Evolutionary conservation across 2,329 filamentous ascomycete genomes (phyloP), one percentile per base, ranked within the genome.

Genomic region (Verticillium klebahnii): DNA sequence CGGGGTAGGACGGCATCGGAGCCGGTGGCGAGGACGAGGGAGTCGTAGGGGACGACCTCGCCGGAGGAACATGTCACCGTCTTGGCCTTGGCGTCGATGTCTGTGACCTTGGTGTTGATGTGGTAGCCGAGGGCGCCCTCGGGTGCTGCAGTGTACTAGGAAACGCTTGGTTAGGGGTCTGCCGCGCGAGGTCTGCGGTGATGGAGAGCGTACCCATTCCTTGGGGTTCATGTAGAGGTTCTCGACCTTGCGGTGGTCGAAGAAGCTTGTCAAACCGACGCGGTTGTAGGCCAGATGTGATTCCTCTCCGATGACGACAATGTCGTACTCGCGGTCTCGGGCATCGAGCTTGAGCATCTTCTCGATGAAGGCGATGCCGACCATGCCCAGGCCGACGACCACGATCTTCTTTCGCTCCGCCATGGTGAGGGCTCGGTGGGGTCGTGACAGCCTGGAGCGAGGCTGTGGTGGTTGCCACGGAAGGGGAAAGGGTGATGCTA

Each of bases 311-410:
- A 97, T 89, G 12, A 97, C 92, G 1, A 92, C 83, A 59, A 97
- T 85, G 65, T 92, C 86, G 72, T 93, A 96, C 73, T 93, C 88
- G 69, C 88, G 82, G 65, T 85, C 77, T 69, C 90, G 88, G 1
- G 87, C 85, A 72, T 96, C 93, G 59, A 93, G 85, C 69, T 96
- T 96, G 70, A 96, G 82, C 11, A 97, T 76, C 75, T 97, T 97
- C 75, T 97, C 93, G 90, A 96, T 92, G 73, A 96, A 94, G 52
- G 90, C 88, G 67, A 95, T 89, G 45, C 90, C 92, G 55, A 97
- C 93, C 93, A 97, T 97, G 2, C 93, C 93, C 75, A 97, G 76
- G 11, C 93, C 93, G 45, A 96, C 91, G 40, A 96, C 87, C 2
- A 96, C 92, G 39, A 96, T 77, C 70, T 83, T 87, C 73, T 91